Evolutionary conservation across 2,329 filamentous ascomycete species (phyloP).

Genomic region (Ceratocystis alfenasii): DNA sequence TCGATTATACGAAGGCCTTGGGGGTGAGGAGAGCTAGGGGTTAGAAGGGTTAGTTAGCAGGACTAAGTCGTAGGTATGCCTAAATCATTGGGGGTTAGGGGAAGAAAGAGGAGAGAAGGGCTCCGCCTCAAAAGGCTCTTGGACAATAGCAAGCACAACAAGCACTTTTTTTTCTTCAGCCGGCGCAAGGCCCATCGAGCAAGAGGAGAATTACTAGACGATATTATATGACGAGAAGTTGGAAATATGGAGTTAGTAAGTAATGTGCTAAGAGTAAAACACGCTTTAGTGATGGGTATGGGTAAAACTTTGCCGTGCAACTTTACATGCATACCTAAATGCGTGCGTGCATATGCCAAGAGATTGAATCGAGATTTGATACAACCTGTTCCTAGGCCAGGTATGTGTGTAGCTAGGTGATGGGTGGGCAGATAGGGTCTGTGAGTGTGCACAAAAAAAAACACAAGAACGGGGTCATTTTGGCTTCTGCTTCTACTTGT

Average conservation of each 20-base stretch:
- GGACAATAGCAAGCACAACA: no score
- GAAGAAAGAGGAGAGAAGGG: neutral
- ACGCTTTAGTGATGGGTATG: no score
- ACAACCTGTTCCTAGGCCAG: neutral
- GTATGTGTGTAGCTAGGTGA: neutral
- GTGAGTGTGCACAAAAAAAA: no score
- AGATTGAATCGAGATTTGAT: constrained; percentile 11
- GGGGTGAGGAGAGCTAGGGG: neutral
- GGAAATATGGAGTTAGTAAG: no score
- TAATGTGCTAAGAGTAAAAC: no score
- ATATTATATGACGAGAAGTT: no score
- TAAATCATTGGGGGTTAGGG: no score
- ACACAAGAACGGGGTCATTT: no score
- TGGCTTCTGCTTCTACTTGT: neutral
- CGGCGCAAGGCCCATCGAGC: neutral
- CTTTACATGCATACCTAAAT: neutral
- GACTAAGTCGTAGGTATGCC: neutral
- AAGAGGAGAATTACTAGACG: no score
- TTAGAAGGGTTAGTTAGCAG: neutral
- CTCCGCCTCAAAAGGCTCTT: no score
- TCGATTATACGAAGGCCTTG: neutral
- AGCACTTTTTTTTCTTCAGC: neutral
- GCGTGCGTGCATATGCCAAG: constrained; percentile 4
- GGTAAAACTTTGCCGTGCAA: neutral
- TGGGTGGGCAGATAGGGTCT: no score